Base-by-base conservation (phyloP, 1,284 basidiomycete species). In the Naganishia albida region DNA sequence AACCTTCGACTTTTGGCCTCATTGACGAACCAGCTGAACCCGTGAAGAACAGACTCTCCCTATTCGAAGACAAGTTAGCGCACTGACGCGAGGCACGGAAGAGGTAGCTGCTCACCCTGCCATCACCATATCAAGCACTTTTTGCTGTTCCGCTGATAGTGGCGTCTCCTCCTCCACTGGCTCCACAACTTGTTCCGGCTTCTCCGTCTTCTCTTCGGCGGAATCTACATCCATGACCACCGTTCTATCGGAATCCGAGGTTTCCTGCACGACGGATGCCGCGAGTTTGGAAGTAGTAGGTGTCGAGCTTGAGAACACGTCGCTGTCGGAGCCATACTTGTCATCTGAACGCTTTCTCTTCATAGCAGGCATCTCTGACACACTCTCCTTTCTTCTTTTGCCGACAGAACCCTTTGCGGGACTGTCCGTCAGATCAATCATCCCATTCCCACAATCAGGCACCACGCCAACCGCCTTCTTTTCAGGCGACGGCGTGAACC, bases 1-100 rank as follows among this genome's bases (percentile, higher is more conserved):
- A 18, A 28, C n/a, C 18, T 10, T 15, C 18, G 28, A 20, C 16
- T 49, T 20, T 30, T 15, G 12, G 25, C 7, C 34, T 34, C 10
- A 6, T 4, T 2, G 48, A 80, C 87, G 72, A 70, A 91, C 90
- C 90, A 68, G 91, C 93, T 79, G 90, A 93, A 23, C 93, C 93
- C 1, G 93, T 96, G 77, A 94, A 96, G 71, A 96, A 96, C 13
- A 95, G 72, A 71, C 85, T 93, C 44, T 86, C 75, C 1, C 84
- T 85, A 38, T 49, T 7, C n/a, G 12, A 18, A 13, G 12, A 20
- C 12, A 18, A 30, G 7, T 53, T 39, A 52, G 39, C n/a, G n/a
- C 48, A 42, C 15, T 34, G 40, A 43, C 28, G 28, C 26, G 20
- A 10, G 26, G 25, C 3, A 23, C 13, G 6, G 23, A 44, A 6